Evolutionary conservation across 1,284 basidiomycete genomes (phyloP).

Genomic region (Phellinidium pouzarii): DNA sequence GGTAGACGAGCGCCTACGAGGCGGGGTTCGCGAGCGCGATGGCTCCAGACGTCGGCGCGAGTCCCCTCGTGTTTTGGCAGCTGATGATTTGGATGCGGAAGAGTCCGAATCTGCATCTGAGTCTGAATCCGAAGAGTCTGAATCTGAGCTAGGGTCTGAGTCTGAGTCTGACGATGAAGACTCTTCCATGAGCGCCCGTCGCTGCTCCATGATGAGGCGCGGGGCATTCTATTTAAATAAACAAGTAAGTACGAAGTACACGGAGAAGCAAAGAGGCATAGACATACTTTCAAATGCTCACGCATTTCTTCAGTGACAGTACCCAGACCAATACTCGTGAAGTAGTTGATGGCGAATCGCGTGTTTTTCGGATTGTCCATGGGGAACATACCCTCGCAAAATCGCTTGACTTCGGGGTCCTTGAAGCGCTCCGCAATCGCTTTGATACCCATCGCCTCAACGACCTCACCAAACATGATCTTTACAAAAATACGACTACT

Average conservation of each 20-base stretch:
- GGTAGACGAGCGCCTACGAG: constrained; percentile 11
- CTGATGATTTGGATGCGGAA: constrained; percentile 25
- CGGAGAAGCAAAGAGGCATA: constrained; percentile 9
- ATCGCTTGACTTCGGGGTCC: constrained; percentile 73
- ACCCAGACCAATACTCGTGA: constrained; percentile 90
- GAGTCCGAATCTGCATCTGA: constrained; percentile 33
- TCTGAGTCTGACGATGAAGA: constrained; percentile 56
- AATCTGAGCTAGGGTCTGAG: constrained; percentile 34
- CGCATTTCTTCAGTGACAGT: constrained; percentile 93
- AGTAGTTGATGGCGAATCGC: constrained; percentile 97
- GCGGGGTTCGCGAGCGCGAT: constrained; percentile 9
- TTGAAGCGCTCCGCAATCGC: constrained; percentile 79
- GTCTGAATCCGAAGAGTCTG: constrained; percentile 32
- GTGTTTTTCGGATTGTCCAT: constrained; percentile 95
- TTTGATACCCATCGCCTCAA: constrained; percentile 89
- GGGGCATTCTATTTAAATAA: constrained; percentile 68
- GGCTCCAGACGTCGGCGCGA: constrained; percentile 6
- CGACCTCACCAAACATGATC: constrained; percentile 92
- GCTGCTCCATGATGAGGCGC: constrained; percentile 86
- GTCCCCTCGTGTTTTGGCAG: constrained; percentile 6
- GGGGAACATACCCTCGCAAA: constrained; percentile 87
- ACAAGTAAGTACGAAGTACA: constrained; percentile 4
- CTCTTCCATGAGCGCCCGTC: constrained; percentile 74
- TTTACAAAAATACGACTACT: constrained; percentile 97
- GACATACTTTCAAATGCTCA: constrained; percentile 81